Evolutionary conservation across 139 green algal species (phyloP), one percentile per base, ranked within the genome.

Genomic region (Auxenochlorella protothecoides): DNA sequence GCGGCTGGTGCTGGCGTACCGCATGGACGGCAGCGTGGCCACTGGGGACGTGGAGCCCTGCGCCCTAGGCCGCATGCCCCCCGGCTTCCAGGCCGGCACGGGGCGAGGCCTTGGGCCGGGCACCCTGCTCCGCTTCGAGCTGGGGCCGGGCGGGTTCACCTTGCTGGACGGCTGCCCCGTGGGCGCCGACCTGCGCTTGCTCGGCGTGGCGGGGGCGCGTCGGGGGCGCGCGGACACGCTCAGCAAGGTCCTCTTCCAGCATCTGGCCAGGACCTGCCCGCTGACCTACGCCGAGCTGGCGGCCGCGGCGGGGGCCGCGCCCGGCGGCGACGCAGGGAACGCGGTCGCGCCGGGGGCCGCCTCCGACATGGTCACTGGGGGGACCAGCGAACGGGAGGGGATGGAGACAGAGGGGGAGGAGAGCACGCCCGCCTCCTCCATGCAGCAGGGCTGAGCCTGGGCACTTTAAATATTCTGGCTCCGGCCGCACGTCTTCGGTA

Each of bases 191-290:
- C 72, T 97, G 55, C 69, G 75, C 3, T 96, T 85, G 60, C 53
- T 78, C 16, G 89, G 84, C 4, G 52, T 76, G 11, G 85, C 74
- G 12, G 88, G 89, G 53, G 79, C 87, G 77, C 80, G 91, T 3
- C 73, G 88, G 15, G 89, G 89, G 2, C 74, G 83, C 3, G 85
- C 92, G 8, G 92, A 97, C 79, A 77, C 68, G 44, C 76, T 87
- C n/a, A 90, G 77, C 71, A 97, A 97, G 70, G 78, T 87, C 51
- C 8, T 96, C 8, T 97, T 97, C 72, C 91, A 97, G 77, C 77
- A 87, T 61, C 65, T 86, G 51, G 91, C 91, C 8, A 68, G 90
- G 10, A 78, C 70, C 4, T 10, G 76, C 11, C 86, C 87, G 13
- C 70, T 91, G 13, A 80, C 76, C 10, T 72, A 92, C n/a, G 12